These are phyloP conservation scores for Torulaspora gathmanii DNA, from an alignment of 805 yeast genomes.

Conservation along the genomic window DNA sequence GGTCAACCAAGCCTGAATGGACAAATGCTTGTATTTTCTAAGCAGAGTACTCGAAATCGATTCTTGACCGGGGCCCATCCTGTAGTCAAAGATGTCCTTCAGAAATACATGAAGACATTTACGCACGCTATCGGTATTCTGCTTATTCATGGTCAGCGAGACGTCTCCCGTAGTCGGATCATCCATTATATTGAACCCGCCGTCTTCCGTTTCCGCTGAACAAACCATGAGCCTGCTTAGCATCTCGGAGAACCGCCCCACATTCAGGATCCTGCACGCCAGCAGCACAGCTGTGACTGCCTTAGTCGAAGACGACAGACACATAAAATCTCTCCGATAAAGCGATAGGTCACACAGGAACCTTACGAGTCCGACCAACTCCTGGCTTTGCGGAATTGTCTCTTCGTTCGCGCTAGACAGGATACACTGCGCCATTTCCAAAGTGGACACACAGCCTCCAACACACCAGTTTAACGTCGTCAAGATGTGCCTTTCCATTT, in stretches of 20 bases:
- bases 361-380: slow-evolving; percentile 35
- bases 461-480: slow-evolving; percentile 64
- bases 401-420: slow-evolving; percentile 3
- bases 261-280: slow-evolving; percentile 47
- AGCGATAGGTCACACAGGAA: slow-evolving; percentile 52
- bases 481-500: slow-evolving; percentile 76
- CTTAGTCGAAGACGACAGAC: slow-evolving; percentile 43
- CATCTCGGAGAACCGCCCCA: slow-evolving; percentile 8
- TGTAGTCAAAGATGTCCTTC: slow-evolving; percentile 19
- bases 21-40: slow-evolving; percentile 23
- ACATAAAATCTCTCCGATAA: slow-evolving; percentile 46
- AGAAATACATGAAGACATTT: slow-evolving; percentile 20
- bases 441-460: slow-evolving; percentile 18
- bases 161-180: slow-evolving; percentile 13
- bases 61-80: slow-evolving; percentile 4
- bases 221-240: slow-evolving; percentile 6
- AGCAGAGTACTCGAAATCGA: slow-evolving; percentile 18
- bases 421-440: slow-evolving; percentile 18
- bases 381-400: slow-evolving; percentile 8
- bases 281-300: slow-evolving; percentile 48
- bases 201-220: slow-evolving; percentile 4
- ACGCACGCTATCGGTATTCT: slow-evolving; percentile 20
- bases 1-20: slow-evolving; percentile 13
- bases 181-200: slow-evolving; percentile 18
- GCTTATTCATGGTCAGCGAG: slow-evolving; percentile 9